Evolutionary conservation across 805 yeast genomes (phyloP), one percentile per base, ranked within the genome.

Genomic region (Candida easanensis): DNA sequence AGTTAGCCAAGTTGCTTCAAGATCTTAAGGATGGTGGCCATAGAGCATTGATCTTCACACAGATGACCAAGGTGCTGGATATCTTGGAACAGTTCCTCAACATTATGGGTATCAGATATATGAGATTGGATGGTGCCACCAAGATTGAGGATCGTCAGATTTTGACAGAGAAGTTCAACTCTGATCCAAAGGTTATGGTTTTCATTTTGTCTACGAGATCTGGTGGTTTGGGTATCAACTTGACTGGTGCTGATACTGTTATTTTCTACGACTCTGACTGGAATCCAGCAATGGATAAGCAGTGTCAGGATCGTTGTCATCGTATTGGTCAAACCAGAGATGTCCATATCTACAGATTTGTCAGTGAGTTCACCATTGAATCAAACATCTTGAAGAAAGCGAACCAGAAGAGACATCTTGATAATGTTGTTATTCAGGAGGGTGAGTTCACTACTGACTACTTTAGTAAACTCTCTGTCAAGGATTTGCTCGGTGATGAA

Each of bases 231-330:
- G 99, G 99, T 61, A 93, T 93, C 62, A 93, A 93, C 59, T 69
- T 93, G 51, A 93, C 99, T 0, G 99, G 98, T 60, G 99, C 99
- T 0, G 99, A 93, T 59, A 93, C 99, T 0, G 99, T 93, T 34
- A 88, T 93, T 7, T 95, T 93, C 66, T 93, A 95, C 63, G 99
- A 93, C 65, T 88, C 97, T 3, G 99, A 91, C 65, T 91, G 99
- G 99, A 93, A 93, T 61, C 99, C 99, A 2, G 96, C 98, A 1
- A 93, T 93, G 97, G 99, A 93, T 63, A 88, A 89, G 60, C 99
- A 93, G 66, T 93, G 99, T 68, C 99, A 93, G 65, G 99, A 93
- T 66, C 82, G 99, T 64, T 93, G 98, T 67, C 99, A 93, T 63
- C 84, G 99, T 71, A 93, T 93, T 62, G 99, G 99, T 6, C 99